Base-by-base conservation (phyloP, 1,139 yeast genomes). In the Lodderomyces jiufengensis region DNA sequence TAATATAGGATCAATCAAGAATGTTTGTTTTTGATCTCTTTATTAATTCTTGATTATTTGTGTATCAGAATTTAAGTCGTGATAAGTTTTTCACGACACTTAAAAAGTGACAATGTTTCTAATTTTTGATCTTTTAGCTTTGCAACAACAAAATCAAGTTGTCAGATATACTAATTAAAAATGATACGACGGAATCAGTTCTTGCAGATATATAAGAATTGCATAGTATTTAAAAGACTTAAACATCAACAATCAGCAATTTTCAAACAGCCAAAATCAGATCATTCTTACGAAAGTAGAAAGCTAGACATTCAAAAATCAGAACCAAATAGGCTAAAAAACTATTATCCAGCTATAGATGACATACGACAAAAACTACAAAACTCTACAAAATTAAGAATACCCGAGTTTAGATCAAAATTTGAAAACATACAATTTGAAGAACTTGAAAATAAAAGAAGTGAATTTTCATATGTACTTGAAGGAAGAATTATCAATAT, bases 401-500 rank as follows among this genome's bases (percentile, higher is more conserved):
- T 39, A n/a, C 25, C 27, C 9, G 5, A 24, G 7, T 61, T 62
- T 36, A 37, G 59, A 10, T 16, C 29, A 4, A 30, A 32, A 22
- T 63, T 51, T 36, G 44, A 39, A 2, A 34, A 39, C 5, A 36
- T 40, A 24, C 58, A 57, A 29, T 61, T 59, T 37, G 20, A 38
- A 3, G 36, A 38, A 20, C 43, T 43, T 27, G 44, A 40, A 1
- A 41, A 50, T n/a, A 49, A 47, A 27, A 42, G 48, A 25, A 40
- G 33, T 16, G 43, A 44, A 0, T 47, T 47, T n/a, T 18, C 31
- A n/a, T 38, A 34, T 29, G 41, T 38, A 27, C 36, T 70, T 1
- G 80, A 77, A 45, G 95, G 95, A 0, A 71, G 80, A 33, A 67
- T 85, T 12, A 41, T 42, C 2, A 61, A 76, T 14, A 70, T 85